phyloP scores from a whole-genome alignment of 495 filamentous ascomycete genomes.

The Aspergillus campestris region DNA sequence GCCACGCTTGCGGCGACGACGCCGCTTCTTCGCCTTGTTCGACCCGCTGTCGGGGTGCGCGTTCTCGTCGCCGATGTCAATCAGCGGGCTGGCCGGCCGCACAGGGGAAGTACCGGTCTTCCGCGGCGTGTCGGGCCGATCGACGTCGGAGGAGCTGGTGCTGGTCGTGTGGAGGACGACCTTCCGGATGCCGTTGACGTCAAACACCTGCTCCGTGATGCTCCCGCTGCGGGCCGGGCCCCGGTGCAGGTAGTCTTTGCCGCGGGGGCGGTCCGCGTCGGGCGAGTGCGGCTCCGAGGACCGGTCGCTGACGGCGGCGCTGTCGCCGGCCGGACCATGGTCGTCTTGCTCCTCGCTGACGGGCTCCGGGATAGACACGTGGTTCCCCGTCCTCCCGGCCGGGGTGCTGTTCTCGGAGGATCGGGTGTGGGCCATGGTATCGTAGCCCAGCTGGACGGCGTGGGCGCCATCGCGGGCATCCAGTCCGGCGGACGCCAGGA shows the following conservation, averaged over 20 bases:
- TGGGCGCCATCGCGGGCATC: slow-evolving; percentile 63
- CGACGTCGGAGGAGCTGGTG: slow-evolving; percentile 38
- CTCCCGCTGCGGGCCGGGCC: slow-evolving; percentile 68
- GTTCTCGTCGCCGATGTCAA: slow-evolving; percentile 9
- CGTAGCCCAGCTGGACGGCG: slow-evolving; percentile 58
- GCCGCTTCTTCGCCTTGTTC: slow-evolving; percentile 26
- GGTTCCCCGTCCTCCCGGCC: slow-evolving; percentile 16
- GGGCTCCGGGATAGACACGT: slow-evolving; percentile 29
- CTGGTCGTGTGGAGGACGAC: slow-evolving; percentile 70
- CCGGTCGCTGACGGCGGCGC: slow-evolving; percentile 25
- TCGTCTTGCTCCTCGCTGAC: slow-evolving; percentile 33
- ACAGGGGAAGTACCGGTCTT: slow-evolving; percentile 10
- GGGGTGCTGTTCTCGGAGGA: slow-evolving; percentile 19
- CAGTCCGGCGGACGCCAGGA: slow-evolving; percentile 41
- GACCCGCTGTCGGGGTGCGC: background rate
- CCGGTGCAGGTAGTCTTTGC: slow-evolving; percentile 27
- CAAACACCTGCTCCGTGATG: slow-evolving; percentile 81
- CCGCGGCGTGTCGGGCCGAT: slow-evolving; percentile 8
- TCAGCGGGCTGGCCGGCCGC: slow-evolving; percentile 7
- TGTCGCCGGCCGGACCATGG: slow-evolving; percentile 11
- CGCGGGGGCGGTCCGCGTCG: slow-evolving; percentile 2
- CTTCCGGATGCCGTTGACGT: slow-evolving; percentile 75
- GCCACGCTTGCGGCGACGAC: slow-evolving; percentile 23
- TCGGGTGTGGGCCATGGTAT: slow-evolving; percentile 32
- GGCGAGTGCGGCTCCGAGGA: slow-evolving; percentile 28